Conservation (phyloP, 768 basidiomycete species). For the Dioszegia crocea region DNA sequence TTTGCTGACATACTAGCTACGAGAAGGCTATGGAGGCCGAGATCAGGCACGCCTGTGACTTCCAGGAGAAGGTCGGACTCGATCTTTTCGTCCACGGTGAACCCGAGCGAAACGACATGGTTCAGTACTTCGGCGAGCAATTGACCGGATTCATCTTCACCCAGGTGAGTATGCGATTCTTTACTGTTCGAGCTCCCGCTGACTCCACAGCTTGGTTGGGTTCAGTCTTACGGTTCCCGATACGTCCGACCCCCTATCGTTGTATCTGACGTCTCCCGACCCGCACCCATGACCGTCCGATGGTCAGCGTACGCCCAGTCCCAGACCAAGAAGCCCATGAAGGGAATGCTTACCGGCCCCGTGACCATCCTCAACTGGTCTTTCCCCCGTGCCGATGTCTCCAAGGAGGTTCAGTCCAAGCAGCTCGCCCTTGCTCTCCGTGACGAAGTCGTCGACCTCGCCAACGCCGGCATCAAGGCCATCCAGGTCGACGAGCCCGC, state of each 20-base stretch:
- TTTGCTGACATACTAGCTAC: conserved; percentile 48
- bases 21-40: conserved; percentile 98
- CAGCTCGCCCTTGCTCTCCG: conserved; percentile 96
- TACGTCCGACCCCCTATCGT: conserved; percentile 98
- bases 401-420: conserved; percentile 93
- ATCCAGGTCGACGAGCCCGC: conserved; percentile 99
- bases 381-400: conserved; percentile 97
- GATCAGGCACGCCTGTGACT: conserved; percentile 82
- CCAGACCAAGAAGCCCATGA: conserved; percentile 88
- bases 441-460: conserved; percentile 95
- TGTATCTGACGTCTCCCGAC: conserved; percentile 94
- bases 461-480: conserved; percentile 91
- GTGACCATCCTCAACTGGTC: conserved; percentile 99
- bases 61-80: conserved; percentile 95
- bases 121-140: conserved; percentile 98
- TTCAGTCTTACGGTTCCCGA: conserved; percentile 99
- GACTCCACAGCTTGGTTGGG: conserved; percentile 76
- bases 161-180: conserved; percentile 57
- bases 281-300: conserved; percentile 86
- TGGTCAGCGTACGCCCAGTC: conserved; percentile 98
- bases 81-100: conserved; percentile 98
- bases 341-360: conserved; percentile 98
- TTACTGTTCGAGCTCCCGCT: conserved; percentile 84
- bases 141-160: conserved; percentile 95
- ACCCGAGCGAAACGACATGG: conserved; percentile 99